phyloP scores from a whole-genome alignment of 768 basidiomycete species.

The Candolleomyces efflorescens region DNA sequence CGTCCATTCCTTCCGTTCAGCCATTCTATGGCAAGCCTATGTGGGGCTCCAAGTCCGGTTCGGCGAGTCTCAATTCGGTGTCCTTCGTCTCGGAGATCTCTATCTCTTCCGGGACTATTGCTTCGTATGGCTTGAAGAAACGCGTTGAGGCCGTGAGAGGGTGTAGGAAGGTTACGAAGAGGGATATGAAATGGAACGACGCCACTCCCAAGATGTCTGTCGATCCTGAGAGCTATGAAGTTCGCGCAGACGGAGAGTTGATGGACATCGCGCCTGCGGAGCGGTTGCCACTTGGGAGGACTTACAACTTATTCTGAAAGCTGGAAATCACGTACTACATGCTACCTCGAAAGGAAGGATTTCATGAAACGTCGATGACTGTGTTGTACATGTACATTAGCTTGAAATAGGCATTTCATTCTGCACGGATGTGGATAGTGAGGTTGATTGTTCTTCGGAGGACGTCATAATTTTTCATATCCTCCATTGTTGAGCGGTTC shows the following conservation, averaged over 20 bases:
- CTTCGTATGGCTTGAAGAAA: constrained; percentile 46
- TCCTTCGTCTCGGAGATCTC: constrained; percentile 72
- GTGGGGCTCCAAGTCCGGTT: constrained; percentile 82
- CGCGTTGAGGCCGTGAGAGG: constrained; percentile 67
- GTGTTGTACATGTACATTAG: no score
- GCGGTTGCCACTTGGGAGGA: constrained; percentile 60
- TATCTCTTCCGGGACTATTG: constrained; percentile 43
- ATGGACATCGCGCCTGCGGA: constrained; percentile 75
- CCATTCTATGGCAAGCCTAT: constrained; percentile 84
- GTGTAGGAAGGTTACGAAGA: constrained; percentile 76
- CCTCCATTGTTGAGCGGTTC: no score
- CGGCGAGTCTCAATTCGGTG: constrained; percentile 82
- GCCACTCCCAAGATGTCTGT: constrained; percentile 79
- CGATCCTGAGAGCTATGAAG: constrained; percentile 90
- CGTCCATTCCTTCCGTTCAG: constrained; percentile 93
- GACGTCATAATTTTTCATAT: no score
- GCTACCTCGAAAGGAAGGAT: no score
- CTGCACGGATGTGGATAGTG: no score
- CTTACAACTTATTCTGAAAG: constrained; percentile 73
- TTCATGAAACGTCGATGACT: no score
- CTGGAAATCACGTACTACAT: neutral
- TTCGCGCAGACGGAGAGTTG: constrained; percentile 73
- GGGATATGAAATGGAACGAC: constrained; percentile 93
- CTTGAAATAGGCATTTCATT: no score
- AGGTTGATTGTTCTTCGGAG: no score